A percentile compares a stretch with the other conserved stretches of the same genome.
phyloP scores from a whole-genome alignment of 1,284 basidiomycete species.

The Ustilago trichophora region DNA sequence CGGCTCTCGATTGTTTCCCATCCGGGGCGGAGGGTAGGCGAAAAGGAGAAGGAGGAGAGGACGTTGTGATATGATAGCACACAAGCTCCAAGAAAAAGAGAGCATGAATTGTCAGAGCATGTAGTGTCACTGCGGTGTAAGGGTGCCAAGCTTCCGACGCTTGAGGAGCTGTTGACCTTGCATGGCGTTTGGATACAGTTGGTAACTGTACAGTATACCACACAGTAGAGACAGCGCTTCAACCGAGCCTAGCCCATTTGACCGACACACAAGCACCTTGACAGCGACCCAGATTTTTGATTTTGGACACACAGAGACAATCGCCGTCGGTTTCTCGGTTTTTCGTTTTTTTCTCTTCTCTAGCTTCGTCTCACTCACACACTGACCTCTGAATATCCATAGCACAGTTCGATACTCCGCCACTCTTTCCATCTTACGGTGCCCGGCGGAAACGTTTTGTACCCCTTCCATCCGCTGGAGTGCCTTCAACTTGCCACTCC shows the following conservation, averaged over 20 bases:
- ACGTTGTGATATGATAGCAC: no score
- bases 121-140: not conserved
- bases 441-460: no score
- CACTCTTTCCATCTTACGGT: no score
- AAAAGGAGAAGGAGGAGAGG: no score
- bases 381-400: not conserved
- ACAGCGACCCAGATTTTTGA: slow-evolving; percentile 1
- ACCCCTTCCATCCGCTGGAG: no score
- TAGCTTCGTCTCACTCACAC: not conserved
- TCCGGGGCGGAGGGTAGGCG: no score
- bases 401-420: not conserved
- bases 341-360: not conserved
- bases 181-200: not conserved
- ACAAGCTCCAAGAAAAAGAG: no score
- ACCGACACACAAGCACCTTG: not conserved
- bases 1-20: no score
- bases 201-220: slow-evolving; percentile 1
- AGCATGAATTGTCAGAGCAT: no score
- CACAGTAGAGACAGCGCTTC: not conserved
- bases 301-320: not conserved
- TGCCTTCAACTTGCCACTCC: no score
- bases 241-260: no score
- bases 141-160: slow-evolving; percentile 49
- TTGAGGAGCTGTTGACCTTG: slow-evolving; percentile 14
- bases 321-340: slow-evolving; percentile 17